These are phyloP conservation scores for Rhizophora apiculata DNA, from an alignment of 345 rosid species.

Conservation along the genomic window DNA sequence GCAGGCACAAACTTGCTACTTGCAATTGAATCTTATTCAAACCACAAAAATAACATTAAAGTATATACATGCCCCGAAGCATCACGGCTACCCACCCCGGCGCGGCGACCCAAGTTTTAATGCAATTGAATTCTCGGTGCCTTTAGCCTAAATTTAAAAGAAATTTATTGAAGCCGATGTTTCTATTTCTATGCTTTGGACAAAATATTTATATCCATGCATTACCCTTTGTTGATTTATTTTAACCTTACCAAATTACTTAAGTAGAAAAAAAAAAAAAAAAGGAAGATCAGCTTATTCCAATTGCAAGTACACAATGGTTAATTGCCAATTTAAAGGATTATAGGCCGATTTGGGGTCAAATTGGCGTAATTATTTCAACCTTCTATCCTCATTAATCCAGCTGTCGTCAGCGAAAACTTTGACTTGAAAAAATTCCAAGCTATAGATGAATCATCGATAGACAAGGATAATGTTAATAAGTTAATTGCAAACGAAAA, in stretches of 20 bases:
- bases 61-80: background rate
- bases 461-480: too few relatives aligned
- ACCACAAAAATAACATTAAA: background rate
- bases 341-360: too few relatives aligned
- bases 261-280: background rate
- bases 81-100: background rate
- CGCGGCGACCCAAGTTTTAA: background rate
- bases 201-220: background rate
- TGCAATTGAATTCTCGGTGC: background rate
- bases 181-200: background rate
- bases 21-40: background rate
- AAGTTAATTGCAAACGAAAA: too few relatives aligned
- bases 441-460: too few relatives aligned
- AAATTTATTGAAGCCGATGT: background rate
- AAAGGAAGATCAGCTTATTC: too few relatives aligned
- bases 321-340: too few relatives aligned
- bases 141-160: background rate
- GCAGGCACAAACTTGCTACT: background rate
- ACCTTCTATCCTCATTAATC: too few relatives aligned
- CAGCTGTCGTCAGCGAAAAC: too few relatives aligned
- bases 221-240: background rate
- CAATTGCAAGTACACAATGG: too few relatives aligned
- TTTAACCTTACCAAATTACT: background rate
- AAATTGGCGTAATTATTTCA: too few relatives aligned
- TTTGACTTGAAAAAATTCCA: too few relatives aligned